A percentile compares a stretch with the other conserved stretches of the same genome.
Conservation (phyloP, 768 basidiomycete genomes). For the Daedalea quercina region DNA sequence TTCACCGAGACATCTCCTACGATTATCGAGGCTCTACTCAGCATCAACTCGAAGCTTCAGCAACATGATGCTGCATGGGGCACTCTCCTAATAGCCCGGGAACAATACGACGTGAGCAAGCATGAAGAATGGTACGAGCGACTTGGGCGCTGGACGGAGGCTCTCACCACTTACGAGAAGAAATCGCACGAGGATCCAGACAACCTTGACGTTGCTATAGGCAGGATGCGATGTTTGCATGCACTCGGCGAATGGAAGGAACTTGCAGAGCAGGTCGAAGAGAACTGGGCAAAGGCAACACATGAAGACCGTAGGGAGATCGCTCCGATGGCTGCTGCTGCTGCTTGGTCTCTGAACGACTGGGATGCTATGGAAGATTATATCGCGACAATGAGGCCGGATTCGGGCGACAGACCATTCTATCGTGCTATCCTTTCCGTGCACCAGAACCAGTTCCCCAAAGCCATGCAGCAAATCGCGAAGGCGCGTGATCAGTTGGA, state of each 20-base stretch:
- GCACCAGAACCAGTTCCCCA: slow-evolving; percentile 93
- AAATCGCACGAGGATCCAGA: slow-evolving; percentile 71
- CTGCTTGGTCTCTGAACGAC: slow-evolving; percentile 93
- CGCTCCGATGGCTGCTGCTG: slow-evolving; percentile 94
- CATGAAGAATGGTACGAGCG: slow-evolving; percentile 99
- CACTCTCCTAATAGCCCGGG: slow-evolving; percentile 82
- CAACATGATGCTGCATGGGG: slow-evolving; percentile 99
- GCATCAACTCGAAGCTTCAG: slow-evolving; percentile 93
- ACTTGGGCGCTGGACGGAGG: slow-evolving; percentile 94
- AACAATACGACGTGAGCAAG: slow-evolving; percentile 84
- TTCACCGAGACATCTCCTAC: slow-evolving; percentile 86
- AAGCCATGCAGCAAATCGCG: slow-evolving; percentile 84
- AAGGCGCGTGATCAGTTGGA: slow-evolving; percentile 91
- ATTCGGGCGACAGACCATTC: slow-evolving; percentile 92
- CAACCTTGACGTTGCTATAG: slow-evolving; percentile 73
- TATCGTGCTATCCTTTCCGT: slow-evolving; percentile 94
- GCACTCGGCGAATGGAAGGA: slow-evolving; percentile 98
- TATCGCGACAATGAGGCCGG: slow-evolving; percentile 85
- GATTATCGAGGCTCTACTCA: slow-evolving; percentile 91
- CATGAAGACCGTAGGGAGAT: slow-evolving; percentile 85
- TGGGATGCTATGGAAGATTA: slow-evolving; percentile 99
- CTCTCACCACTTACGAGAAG: slow-evolving; percentile 77
- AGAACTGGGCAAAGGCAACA: slow-evolving; percentile 78
- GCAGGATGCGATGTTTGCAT: slow-evolving; percentile 92
- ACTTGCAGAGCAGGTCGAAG: slow-evolving; percentile 77